Conservation (phyloP, 1,284 basidiomycete species). For the Irpex sp. region DNA sequence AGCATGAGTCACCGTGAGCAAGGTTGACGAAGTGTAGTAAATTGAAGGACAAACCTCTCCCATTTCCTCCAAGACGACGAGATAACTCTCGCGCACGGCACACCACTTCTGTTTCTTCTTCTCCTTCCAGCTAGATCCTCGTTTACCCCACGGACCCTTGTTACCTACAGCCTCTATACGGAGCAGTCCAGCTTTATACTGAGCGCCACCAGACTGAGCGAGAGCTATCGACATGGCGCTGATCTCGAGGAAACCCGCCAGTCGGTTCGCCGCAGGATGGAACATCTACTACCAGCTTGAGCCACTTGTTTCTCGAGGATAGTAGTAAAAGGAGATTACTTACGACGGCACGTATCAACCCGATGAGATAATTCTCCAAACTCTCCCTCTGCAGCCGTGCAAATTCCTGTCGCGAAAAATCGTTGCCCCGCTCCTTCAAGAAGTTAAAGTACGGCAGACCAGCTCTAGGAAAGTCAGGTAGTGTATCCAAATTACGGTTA, state of each 20-base stretch:
- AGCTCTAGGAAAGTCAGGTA: conserved; percentile 91
- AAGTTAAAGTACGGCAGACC: conserved; percentile 90
- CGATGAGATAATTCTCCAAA: conserved; percentile 86
- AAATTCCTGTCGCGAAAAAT: conserved; percentile 67
- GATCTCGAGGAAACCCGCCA: conserved; percentile 94
- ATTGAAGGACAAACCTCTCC: conserved; percentile 56
- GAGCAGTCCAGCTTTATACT: conserved; percentile 89
- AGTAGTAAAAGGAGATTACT: conserved; percentile 24
- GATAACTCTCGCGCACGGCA: conserved; percentile 88
- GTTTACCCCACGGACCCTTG: conserved; percentile 56
- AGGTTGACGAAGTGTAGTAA: too few species aligned
- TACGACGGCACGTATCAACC: conserved; percentile 86
- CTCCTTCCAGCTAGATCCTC: conserved; percentile 60
- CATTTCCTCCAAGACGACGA: conserved; percentile 84
- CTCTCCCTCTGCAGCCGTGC: conserved; percentile 75
- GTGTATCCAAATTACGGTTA: conserved; percentile 61
- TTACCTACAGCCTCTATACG: conserved; percentile 46
- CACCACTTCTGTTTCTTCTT: conserved; percentile 86
- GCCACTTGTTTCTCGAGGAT: conserved; percentile 1
- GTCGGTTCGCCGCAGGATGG: conserved; percentile 87
- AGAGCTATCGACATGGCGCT: conserved; percentile 84
- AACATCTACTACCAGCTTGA: conserved; percentile 71
- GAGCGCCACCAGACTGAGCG: conserved; percentile 77
- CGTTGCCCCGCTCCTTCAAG: conserved; percentile 49
- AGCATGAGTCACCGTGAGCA: not conserved